Percentiles rank a stretch among this genome's conserved stretches.
Evolutionary conservation across 345 rosid genomes (phyloP).

Genomic region (Eucalyptus caleyi): DNA sequence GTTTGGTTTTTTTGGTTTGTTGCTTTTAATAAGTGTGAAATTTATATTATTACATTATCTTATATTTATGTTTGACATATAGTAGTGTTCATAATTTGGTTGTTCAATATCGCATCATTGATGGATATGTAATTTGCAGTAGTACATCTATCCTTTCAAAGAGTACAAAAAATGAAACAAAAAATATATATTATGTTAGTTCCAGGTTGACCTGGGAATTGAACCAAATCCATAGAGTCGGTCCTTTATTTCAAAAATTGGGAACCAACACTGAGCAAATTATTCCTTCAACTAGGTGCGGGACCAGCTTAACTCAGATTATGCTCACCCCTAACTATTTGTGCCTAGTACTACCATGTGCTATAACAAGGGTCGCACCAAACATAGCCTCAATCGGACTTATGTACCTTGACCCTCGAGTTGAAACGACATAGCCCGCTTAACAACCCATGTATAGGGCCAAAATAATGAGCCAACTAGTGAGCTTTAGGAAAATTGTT

Average conservation of each 20-base stretch:
- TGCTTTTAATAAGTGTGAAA: background rate
- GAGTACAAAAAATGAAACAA: too few species aligned
- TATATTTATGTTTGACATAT: background rate
- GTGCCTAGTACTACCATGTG: background rate
- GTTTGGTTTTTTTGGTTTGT: background rate
- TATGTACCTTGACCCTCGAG: background rate
- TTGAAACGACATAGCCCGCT: background rate
- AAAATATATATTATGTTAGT: accelerated
- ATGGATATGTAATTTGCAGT: background rate
- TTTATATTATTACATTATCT: too few species aligned
- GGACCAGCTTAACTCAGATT: accelerated
- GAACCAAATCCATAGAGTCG: accelerated
- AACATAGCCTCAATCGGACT: background rate
- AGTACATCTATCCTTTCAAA: background rate
- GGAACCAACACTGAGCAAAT: accelerated
- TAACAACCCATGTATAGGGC: background rate
- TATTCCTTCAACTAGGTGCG: accelerated
- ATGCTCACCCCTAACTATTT: accelerated
- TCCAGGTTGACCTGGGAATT: accelerated
- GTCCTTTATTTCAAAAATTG: accelerated
- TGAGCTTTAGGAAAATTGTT: background rate
- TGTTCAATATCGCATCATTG: accelerated
- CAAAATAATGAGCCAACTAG: background rate
- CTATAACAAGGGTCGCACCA: background rate
- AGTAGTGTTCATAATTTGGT: too few species aligned